These are phyloP conservation scores for Fusarium anguioides DNA, from an alignment of 2,329 filamentous ascomycete species.

Conservation along the genomic window DNA sequence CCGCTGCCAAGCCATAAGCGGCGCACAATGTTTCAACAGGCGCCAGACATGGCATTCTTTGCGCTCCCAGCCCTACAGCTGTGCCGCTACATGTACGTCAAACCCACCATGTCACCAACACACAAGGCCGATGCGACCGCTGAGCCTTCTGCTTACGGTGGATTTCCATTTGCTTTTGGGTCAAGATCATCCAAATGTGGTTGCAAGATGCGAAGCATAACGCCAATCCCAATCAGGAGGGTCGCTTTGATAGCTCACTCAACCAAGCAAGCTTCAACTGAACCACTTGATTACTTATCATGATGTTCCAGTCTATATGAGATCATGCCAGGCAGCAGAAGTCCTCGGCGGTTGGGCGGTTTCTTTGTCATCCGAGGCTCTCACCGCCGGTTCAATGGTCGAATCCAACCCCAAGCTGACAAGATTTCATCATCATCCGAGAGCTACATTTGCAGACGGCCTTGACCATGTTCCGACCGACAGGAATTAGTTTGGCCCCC, in stretches of 20 bases:
- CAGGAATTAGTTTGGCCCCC: slow-evolving; percentile 21
- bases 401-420: neutral
- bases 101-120: neutral
- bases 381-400: slow-evolving; percentile 15
- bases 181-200: neutral
- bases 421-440: neutral
- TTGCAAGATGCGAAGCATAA: neutral
- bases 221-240: slow-evolving; percentile 19
- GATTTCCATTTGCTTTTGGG: neutral
- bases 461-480: slow-evolving; percentile 9
- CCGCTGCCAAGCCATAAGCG: neutral
- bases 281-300: no score
- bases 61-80: slow-evolving; percentile 19
- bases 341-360: neutral
- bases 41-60: slow-evolving; percentile 2
- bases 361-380: neutral
- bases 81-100: slow-evolving; percentile 2
- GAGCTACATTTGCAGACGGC: no score
- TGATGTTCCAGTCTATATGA: neutral
- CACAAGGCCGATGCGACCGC: neutral
- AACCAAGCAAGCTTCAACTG: neutral
- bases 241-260: neutral
- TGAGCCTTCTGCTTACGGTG: slow-evolving; percentile 1
- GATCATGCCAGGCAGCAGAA: neutral
- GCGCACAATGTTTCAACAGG: slow-evolving; percentile 25